Evolutionary conservation across 805 yeast genomes (phyloP).

Genomic region (Lachancea kluyveri): DNA sequence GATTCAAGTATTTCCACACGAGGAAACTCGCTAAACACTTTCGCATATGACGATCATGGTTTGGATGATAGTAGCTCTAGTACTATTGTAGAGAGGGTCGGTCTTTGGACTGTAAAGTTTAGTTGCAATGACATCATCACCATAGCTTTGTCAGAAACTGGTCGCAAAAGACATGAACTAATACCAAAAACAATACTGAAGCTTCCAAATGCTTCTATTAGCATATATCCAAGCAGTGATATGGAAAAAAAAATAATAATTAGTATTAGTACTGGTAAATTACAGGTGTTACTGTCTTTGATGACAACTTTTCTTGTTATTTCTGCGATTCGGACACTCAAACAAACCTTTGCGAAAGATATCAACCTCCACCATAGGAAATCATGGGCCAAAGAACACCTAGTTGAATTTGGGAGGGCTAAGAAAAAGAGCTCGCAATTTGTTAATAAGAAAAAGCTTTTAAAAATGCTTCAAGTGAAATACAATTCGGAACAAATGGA

Average conservation of each 20-base stretch:
- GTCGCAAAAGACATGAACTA: conserved; percentile 22
- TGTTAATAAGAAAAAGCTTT: conserved; percentile 18
- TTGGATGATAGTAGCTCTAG: conserved; percentile 18
- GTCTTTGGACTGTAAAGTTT: conserved; percentile 22
- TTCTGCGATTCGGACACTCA: conserved; percentile 40
- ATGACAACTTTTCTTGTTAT: conserved; percentile 40
- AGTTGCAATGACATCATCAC: conserved; percentile 22
- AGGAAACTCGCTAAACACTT: background rate
- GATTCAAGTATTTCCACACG: conserved; percentile 5
- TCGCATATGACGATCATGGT: conserved; percentile 24
- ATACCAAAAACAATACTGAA: conserved; percentile 29
- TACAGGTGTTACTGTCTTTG: conserved; percentile 33
- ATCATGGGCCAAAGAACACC: conserved; percentile 26
- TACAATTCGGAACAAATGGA: conserved; percentile 19
- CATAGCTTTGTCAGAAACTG: conserved; percentile 29
- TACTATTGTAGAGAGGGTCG: conserved; percentile 8
- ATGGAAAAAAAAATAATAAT: conserved; percentile 17
- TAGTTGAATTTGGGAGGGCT: conserved; percentile 14
- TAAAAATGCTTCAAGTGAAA: conserved; percentile 19
- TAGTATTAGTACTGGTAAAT: conserved; percentile 20
- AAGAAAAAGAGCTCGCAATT: conserved; percentile 12
- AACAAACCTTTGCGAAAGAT: conserved; percentile 34
- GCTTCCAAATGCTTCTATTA: conserved; percentile 22
- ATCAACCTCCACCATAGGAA: conserved; percentile 19
- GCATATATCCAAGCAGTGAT: conserved; percentile 21